These are phyloP conservation scores for Plectosphaerella cucumerina DNA, from an alignment of 2,329 filamentous ascomycete genomes.

Conservation along the genomic window DNA sequence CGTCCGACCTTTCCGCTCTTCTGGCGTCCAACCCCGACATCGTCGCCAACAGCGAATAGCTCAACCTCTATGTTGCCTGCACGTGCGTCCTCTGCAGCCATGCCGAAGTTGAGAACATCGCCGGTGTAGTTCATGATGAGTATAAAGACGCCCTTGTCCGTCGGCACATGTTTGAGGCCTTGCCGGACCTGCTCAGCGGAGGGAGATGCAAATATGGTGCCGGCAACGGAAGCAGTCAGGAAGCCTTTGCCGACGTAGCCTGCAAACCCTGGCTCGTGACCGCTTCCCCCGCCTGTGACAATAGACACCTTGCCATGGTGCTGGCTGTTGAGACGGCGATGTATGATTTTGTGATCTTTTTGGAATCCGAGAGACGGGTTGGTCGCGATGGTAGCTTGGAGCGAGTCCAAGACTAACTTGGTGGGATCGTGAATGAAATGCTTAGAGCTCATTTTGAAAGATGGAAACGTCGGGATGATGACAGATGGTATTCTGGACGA, in stretches of 20 bases:
- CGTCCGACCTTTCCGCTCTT: conserved; percentile 89
- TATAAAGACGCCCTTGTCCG: conserved; percentile 59
- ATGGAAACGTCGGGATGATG: background rate
- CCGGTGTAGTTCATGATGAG: conserved; percentile 22
- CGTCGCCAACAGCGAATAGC: conserved; percentile 76
- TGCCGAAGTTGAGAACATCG: conserved; percentile 40
- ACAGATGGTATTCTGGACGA: background rate
- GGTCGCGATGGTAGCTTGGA: background rate
- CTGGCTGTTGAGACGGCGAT: background rate
- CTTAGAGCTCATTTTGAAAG: background rate
- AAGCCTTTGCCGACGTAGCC: conserved; percentile 81
- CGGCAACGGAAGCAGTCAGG: conserved; percentile 76
- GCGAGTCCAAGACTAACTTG: background rate
- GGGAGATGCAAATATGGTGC: conserved; percentile 82
- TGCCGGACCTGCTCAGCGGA: conserved; percentile 76
- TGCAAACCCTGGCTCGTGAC: conserved; percentile 85
- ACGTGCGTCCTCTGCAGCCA: conserved; percentile 64
- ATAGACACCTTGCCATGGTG: conserved; percentile 56
- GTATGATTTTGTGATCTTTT: background rate
- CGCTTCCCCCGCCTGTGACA: conserved; percentile 82
- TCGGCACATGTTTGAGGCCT: conserved; percentile 69
- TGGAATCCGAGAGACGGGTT: background rate
- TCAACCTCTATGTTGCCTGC: conserved; percentile 57
- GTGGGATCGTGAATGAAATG: background rate
- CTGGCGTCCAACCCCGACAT: conserved; percentile 79